These are phyloP conservation scores for Lactifluus piperatus DNA, from an alignment of 768 basidiomycete species.

Conservation along the genomic window DNA sequence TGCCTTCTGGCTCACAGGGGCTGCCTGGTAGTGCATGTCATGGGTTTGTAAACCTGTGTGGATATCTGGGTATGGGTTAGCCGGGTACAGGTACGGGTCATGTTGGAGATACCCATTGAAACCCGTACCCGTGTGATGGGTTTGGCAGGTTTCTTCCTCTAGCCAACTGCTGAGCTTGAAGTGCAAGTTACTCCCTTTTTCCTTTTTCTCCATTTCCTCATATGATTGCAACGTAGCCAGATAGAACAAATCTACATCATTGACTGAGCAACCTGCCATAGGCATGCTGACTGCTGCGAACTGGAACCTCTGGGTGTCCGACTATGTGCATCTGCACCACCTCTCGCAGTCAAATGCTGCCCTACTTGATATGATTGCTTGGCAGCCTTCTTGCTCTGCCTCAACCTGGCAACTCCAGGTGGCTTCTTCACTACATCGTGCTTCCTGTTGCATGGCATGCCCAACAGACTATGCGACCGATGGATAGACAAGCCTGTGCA, in stretches of 20 bases:
- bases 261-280: constrained; percentile 48
- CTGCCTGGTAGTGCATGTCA: too few species aligned
- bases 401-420: constrained; percentile 56
- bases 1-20: too few species aligned
- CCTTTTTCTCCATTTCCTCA: not conserved
- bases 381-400: constrained; percentile 74
- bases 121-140: too few species aligned
- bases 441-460: constrained; percentile 72
- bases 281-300: constrained; percentile 73
- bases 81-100: too few species aligned
- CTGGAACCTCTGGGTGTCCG: constrained; percentile 76
- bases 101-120: too few species aligned
- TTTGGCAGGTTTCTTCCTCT: too few species aligned
- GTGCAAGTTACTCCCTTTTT: constrained; percentile 32
- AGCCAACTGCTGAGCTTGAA: constrained; percentile 56
- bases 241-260: constrained; percentile 61
- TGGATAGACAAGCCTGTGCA: constrained; percentile 90
- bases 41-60: too few species aligned
- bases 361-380: constrained; percentile 69
- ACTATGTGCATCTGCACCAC: constrained; percentile 33
- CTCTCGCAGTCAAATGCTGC: constrained; percentile 47
- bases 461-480: constrained; percentile 51
- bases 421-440: constrained; percentile 54
- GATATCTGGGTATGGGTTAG: too few species aligned
- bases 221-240: constrained; percentile 37